A percentile compares a stretch with the other conserved stretches of the same genome.
These are phyloP conservation scores for Pythium aquatile DNA, from an alignment of 352 stramenopile species.

Conservation along the genomic window DNA sequence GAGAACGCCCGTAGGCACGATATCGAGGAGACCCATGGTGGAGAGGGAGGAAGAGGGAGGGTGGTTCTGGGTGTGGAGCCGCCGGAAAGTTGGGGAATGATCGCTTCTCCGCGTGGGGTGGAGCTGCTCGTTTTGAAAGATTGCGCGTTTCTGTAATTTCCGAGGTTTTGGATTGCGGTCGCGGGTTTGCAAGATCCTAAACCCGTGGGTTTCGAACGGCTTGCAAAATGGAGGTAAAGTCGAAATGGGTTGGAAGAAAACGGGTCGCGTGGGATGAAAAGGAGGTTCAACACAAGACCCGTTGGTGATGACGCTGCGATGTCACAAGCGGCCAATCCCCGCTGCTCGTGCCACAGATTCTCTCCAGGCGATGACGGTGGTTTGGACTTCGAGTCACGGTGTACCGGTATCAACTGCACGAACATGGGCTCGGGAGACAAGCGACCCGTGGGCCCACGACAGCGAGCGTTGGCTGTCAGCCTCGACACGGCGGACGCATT, in stretches of 20 bases:
- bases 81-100: slow-evolving; percentile 31
- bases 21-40: slow-evolving; percentile 82
- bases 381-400: not conserved
- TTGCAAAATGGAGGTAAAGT: not conserved
- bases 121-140: slow-evolving; percentile 6
- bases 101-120: slow-evolving; percentile 5
- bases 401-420: not conserved
- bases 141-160: slow-evolving; percentile 33
- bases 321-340: slow-evolving; percentile 24
- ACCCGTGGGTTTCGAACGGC: slow-evolving; percentile 5
- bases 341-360: slow-evolving; percentile 4
- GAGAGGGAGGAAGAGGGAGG: slow-evolving; percentile 1
- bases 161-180: slow-evolving; percentile 1
- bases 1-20: slow-evolving; percentile 83
- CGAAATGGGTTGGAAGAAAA: slow-evolving; percentile 2
- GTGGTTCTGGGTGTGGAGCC: slow-evolving; percentile 8
- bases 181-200: not conserved
- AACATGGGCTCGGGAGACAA: not conserved
- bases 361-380: not conserved
- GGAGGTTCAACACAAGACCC: slow-evolving; percentile 25
- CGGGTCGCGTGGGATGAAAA: not conserved
- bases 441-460: not conserved
- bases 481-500: not conserved
- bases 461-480: not conserved
- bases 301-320: slow-evolving; percentile 21